Evolutionary conservation across 140 eudicot genomes (phyloP).

Genomic region (Senecio squalidus): DNA sequence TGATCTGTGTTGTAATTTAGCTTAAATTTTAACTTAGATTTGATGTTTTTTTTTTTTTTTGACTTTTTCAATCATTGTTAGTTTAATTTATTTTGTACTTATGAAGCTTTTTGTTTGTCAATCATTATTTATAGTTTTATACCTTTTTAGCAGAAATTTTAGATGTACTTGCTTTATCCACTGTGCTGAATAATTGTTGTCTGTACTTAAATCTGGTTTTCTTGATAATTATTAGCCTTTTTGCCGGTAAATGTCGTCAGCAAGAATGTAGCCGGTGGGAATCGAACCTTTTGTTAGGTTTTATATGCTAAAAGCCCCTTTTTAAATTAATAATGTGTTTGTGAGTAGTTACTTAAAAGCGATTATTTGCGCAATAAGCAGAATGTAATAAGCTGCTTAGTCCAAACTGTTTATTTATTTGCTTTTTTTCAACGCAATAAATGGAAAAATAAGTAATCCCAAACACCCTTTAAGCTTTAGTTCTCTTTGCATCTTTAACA

Average conservation of each 20-base stretch:
- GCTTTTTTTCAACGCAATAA: no score
- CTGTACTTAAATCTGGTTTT: conserved; percentile 7
- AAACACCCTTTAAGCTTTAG: conserved; percentile 10
- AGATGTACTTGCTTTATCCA: conserved; percentile 13
- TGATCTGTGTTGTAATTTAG: conserved; percentile 14
- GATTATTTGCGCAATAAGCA: no score
- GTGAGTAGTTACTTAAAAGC: no score
- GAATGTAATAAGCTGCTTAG: no score
- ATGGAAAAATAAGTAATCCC: no score
- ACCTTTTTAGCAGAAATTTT: neutral
- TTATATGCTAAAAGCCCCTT: conserved; percentile 31
- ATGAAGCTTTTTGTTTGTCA: conserved; percentile 16
- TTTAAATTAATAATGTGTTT: no score
- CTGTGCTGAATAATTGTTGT: neutral
- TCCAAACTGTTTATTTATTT: no score
- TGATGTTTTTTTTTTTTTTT: conserved; percentile 18
- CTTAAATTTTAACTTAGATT: conserved; percentile 1
- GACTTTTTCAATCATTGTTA: conserved; percentile 3
- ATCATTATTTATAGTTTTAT: neutral
- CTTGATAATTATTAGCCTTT: conserved; percentile 6
- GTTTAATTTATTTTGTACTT: neutral
- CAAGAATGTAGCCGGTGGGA: no score
- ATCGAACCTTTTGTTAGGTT: no score
- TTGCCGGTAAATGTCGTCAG: no score
- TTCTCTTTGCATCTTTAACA: conserved; percentile 27